These are phyloP conservation scores for Alternaria conjuncta DNA, from an alignment of 2,329 filamentous ascomycete genomes.

Conservation along the genomic window DNA sequence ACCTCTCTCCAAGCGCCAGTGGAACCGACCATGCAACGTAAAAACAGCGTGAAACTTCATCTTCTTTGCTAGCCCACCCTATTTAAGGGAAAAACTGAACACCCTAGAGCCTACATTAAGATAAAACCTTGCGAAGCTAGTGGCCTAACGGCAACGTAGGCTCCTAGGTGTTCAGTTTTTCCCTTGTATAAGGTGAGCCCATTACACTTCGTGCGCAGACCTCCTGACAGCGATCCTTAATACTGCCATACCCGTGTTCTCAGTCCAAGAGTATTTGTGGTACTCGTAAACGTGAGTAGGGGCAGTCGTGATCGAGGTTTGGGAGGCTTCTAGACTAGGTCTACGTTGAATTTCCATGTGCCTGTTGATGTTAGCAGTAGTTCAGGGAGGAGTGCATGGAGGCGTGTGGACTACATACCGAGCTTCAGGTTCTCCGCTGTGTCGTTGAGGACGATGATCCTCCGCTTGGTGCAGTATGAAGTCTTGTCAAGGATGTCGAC, in stretches of 20 bases:
- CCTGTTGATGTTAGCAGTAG: constrained; percentile 24
- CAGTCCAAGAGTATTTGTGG: not conserved
- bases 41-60: constrained; percentile 1
- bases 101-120: too few relatives aligned
- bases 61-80: not conserved
- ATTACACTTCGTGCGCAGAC: not conserved
- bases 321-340: constrained; percentile 23
- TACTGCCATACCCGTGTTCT: not conserved
- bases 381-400: not conserved
- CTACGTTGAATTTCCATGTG: constrained; percentile 43
- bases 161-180: too few relatives aligned
- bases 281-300: not conserved
- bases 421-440: constrained; percentile 91
- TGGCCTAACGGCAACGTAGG: too few relatives aligned
- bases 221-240: not conserved
- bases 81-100: too few relatives aligned
- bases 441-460: constrained; percentile 87
- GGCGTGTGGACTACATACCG: constrained; percentile 62
- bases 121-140: too few relatives aligned
- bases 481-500: constrained; percentile 99
- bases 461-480: constrained; percentile 90
- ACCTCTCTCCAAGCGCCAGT: constrained; percentile 11
- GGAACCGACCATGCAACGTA: constrained; percentile 17
- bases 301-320: not conserved
- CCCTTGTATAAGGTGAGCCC: too few relatives aligned